Evolutionary conservation across 83 land plant genomes (phyloP).

Genomic region (Thuja plicata): DNA sequence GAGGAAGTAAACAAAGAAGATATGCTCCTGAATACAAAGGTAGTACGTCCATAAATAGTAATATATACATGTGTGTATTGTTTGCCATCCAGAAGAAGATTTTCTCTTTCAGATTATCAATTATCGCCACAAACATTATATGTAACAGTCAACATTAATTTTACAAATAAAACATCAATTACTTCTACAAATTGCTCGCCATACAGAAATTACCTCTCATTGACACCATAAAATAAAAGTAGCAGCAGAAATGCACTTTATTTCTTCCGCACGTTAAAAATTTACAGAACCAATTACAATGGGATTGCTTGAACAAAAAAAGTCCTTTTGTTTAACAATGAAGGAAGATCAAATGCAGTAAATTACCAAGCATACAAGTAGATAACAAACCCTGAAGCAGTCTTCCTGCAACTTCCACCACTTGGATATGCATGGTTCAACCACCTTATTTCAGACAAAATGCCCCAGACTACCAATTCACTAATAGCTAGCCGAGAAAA

Average conservation of each 20-base stretch:
- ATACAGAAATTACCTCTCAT: not conserved
- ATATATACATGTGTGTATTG: no score
- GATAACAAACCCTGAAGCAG: not conserved
- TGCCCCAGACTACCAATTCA: not conserved
- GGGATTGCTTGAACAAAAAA: not conserved
- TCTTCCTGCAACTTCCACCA: slow-evolving; percentile 7
- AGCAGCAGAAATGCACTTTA: not conserved
- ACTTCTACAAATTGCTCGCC: not conserved
- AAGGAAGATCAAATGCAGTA: not conserved
- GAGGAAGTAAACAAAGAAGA: no score
- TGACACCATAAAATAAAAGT: not conserved
- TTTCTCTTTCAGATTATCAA: not conserved
- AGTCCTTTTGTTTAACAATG: not conserved
- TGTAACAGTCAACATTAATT: not conserved
- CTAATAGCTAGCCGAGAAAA: not conserved
- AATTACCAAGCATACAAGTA: not conserved
- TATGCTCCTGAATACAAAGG: no score
- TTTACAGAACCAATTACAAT: not conserved
- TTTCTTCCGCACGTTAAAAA: not conserved
- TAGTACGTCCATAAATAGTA: no score
- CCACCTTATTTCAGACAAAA: not conserved
- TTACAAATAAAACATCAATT: not conserved
- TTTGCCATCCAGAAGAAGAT: no score
- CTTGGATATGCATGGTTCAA: not conserved
- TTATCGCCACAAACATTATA: not conserved